These are phyloP conservation scores for Trametes gibbosa DNA, from an alignment of 768 basidiomycete species.

Conservation along the genomic window DNA sequence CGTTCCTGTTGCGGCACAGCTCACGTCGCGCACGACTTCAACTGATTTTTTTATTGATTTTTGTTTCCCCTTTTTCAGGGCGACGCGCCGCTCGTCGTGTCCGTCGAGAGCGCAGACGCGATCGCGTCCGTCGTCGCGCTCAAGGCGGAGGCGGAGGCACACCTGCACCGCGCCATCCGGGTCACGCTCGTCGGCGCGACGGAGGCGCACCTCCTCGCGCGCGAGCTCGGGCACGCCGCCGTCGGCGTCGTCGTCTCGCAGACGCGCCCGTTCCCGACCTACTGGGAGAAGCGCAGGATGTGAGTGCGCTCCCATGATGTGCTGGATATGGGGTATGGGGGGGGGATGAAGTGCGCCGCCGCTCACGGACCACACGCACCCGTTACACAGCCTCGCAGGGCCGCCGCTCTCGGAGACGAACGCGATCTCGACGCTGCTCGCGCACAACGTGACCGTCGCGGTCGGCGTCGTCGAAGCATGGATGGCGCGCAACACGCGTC, in stretches of 20 bases:
- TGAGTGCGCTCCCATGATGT: conserved; percentile 30
- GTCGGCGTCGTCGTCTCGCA: conserved; percentile 72
- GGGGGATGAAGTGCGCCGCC: too few species aligned
- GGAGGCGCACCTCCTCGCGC: conserved; percentile 72
- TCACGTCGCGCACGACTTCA: too few species aligned
- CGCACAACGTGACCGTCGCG: conserved; percentile 68
- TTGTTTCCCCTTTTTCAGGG: too few species aligned
- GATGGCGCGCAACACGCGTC: conserved; percentile 73
- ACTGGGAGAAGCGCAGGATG: conserved; percentile 70
- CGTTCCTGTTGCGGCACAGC: too few species aligned
- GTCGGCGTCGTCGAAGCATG: conserved; percentile 67
- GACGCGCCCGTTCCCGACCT: conserved; percentile 64
- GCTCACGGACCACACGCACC: too few species aligned
- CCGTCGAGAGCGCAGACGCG: conserved; percentile 63
- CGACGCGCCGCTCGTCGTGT: conserved; percentile 57
- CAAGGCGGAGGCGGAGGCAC: conserved; percentile 57
- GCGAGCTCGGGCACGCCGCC: conserved; percentile 62
- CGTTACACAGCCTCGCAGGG: conserved; percentile 61
- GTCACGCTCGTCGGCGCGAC: conserved; percentile 55
- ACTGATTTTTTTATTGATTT: too few species aligned
- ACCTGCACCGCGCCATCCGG: conserved; percentile 39
- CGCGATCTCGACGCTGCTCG: conserved; percentile 55
- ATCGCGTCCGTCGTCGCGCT: conserved; percentile 64
- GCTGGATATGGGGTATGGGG: too few species aligned
- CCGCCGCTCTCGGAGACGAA: conserved; percentile 65